A percentile compares a stretch with the other conserved stretches of the same genome.
These are phyloP conservation scores for Eucommia ulmoides DNA, from an alignment of 257 asterid genomes.

Conservation along the genomic window DNA sequence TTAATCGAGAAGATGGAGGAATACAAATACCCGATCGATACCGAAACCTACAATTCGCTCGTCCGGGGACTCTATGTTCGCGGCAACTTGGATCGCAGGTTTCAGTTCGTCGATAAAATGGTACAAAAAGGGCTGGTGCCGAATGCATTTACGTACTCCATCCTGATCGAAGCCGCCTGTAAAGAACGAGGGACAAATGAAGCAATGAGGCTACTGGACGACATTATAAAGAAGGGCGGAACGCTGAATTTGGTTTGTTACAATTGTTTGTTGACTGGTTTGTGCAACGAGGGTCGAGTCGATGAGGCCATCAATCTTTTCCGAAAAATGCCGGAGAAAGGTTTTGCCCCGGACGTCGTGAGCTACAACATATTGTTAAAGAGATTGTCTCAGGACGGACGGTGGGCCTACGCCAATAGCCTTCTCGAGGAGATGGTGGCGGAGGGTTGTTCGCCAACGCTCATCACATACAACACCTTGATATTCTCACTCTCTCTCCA, in stretches of 20 bases:
- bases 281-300: conserved; percentile 18
- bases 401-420: not conserved
- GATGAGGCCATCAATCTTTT: conserved; percentile 66
- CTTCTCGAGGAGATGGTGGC: not conserved
- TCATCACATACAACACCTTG: not conserved
- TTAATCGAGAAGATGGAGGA: conserved; percentile 80
- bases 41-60: conserved; percentile 60
- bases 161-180: conserved; percentile 72
- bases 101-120: conserved; percentile 55
- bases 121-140: conserved; percentile 63
- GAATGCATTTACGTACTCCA: conserved; percentile 67
- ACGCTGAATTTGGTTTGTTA: not conserved
- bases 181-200: conserved; percentile 50
- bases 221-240: not conserved
- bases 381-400: not conserved
- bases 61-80: conserved; percentile 76
- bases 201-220: not conserved
- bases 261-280: not conserved
- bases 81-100: conserved; percentile 50
- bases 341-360: conserved; percentile 72
- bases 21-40: conserved; percentile 52
- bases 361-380: conserved; percentile 44
- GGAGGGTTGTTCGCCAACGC: not conserved
- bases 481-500: not conserved
- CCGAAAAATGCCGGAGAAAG: conserved; percentile 48